Evolutionary conservation across 345 rosid genomes (phyloP).

Genomic region (Moringa oleifera): DNA sequence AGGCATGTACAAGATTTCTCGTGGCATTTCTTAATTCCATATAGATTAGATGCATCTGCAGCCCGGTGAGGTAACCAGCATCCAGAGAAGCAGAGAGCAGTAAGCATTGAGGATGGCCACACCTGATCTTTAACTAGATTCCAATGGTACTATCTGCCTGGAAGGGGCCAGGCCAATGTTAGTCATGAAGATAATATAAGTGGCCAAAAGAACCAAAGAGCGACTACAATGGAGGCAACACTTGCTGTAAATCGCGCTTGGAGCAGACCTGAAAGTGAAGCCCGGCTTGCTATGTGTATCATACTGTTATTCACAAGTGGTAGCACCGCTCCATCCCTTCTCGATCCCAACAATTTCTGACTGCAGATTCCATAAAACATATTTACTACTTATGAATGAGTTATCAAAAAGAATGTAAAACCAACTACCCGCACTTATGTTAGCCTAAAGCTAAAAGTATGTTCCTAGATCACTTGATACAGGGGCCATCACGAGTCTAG

Average conservation of each 20-base stretch:
- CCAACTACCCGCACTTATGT: too few relatives aligned
- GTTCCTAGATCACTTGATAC: too few relatives aligned
- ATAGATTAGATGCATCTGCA: neutral
- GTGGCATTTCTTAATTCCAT: neutral
- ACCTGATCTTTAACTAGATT: slow-evolving; percentile 4
- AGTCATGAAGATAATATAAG: slow-evolving; percentile 22
- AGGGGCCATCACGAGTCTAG: too few relatives aligned
- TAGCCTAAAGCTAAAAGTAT: too few relatives aligned
- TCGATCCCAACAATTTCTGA: slow-evolving; percentile 54
- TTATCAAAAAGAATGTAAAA: neutral
- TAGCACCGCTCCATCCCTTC: slow-evolving; percentile 67
- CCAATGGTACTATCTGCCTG: slow-evolving; percentile 27
- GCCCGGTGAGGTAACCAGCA: neutral
- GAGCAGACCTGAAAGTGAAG: slow-evolving; percentile 32
- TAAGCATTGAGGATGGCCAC: neutral
- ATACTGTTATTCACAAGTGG: slow-evolving; percentile 82
- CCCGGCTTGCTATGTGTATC: slow-evolving; percentile 47
- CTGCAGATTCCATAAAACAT: slow-evolving; percentile 35
- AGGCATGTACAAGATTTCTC: slow-evolving; percentile 4
- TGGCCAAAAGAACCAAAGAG: slow-evolving; percentile 21
- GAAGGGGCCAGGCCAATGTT: slow-evolving; percentile 27
- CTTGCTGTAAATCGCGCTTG: slow-evolving; percentile 15
- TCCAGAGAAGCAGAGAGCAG: neutral
- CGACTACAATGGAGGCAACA: slow-evolving; percentile 17
- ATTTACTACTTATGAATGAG: neutral